Evolutionary conservation across 192 early-diverging fungal species (phyloP), one percentile per base, ranked within the genome.

Genomic region (Coemansia pectinata): DNA sequence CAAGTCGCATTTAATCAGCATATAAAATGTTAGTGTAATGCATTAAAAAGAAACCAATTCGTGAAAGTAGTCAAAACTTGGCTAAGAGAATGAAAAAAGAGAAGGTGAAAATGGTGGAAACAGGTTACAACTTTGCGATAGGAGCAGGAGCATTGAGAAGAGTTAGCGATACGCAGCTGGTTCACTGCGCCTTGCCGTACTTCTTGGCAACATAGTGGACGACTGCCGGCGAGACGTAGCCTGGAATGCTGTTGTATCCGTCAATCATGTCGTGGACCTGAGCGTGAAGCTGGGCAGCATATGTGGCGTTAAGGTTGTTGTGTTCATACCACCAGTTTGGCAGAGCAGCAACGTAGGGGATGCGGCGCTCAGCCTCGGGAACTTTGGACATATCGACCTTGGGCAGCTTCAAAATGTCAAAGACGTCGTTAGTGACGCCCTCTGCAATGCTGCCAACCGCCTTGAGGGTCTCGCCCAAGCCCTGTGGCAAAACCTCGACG

Each of bases 251-350:
- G 71, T 84, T 84, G 63, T 63, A 79, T 19, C 78, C 78, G 31
- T 84, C 78, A 63, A 84, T 84, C 62, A 79, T 79, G 31, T 73
- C 64, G 67, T 79, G 77, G 1, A 84, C 66, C 67, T 79, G 77
- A 14, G 52, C 45, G 17, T 71, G 82, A 29, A 79, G 82, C 74
- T 78, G 73, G 29, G 55, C 60, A 11, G 78, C 78, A 63, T 77
- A 79, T 4, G 82, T 79, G 44, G 82, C 73, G 59, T 79, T 84
- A 39, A 84, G 76, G 62, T 79, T 79, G 71, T 78, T 84, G 33
- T 52, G 42, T 19, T 72, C 48, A 65, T 77, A 78, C 82, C 82
- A 84, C 74, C 69, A 76, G 19, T 79, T 74, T 15, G 77, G 78
- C 23, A 79, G 53, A 61, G 66, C 47, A 11, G 70, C 68, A 27